Evolutionary conservation across 1,284 basidiomycete genomes (phyloP).

Genomic region (Cutaneotrichosporon cutaneum): DNA sequence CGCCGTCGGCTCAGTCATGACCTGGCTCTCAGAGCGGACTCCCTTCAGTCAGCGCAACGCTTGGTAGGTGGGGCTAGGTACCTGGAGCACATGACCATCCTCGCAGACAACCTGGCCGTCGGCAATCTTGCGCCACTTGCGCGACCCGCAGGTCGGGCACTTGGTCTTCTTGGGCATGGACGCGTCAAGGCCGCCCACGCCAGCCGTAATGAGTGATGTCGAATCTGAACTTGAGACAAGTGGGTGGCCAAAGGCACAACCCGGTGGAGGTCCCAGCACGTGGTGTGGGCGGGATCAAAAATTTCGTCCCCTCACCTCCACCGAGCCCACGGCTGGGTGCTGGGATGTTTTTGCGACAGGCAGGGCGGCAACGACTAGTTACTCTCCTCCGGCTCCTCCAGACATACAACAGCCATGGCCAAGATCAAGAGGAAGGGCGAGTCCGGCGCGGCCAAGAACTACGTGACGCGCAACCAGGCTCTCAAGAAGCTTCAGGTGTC

Average conservation of each 20-base stretch:
- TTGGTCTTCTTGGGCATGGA: conserved; percentile 37
- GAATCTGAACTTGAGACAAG: not conserved
- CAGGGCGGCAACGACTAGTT: not conserved
- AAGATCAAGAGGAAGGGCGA: conserved; percentile 86
- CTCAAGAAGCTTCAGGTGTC: conserved; percentile 94
- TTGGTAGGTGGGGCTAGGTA: conserved; percentile 18
- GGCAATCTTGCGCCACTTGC: conserved; percentile 46
- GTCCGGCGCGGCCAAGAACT: conserved; percentile 91
- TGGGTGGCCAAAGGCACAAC: conserved; percentile 8
- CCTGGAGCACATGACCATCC: conserved; percentile 51
- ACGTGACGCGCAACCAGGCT: conserved; percentile 85
- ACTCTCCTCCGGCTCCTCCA: not conserved
- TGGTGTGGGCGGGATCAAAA: conserved; percentile 24
- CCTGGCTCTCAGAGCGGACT: conserved; percentile 44
- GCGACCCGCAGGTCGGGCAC: conserved; percentile 48
- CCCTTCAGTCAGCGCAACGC: conserved; percentile 28
- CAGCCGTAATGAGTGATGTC: not conserved
- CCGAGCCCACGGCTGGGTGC: not conserved
- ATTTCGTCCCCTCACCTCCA: conserved; percentile 13
- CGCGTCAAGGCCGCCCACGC: not conserved
- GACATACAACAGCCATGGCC: conserved; percentile 62
- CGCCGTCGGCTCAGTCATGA: conserved; percentile 33
- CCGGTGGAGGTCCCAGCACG: conserved; percentile 24
- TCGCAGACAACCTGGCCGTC: conserved; percentile 42
- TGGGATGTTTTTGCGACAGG: not conserved